Conservation (phyloP, 2,329 filamentous ascomycete species). For the Simplicillium aogashimaense region DNA sequence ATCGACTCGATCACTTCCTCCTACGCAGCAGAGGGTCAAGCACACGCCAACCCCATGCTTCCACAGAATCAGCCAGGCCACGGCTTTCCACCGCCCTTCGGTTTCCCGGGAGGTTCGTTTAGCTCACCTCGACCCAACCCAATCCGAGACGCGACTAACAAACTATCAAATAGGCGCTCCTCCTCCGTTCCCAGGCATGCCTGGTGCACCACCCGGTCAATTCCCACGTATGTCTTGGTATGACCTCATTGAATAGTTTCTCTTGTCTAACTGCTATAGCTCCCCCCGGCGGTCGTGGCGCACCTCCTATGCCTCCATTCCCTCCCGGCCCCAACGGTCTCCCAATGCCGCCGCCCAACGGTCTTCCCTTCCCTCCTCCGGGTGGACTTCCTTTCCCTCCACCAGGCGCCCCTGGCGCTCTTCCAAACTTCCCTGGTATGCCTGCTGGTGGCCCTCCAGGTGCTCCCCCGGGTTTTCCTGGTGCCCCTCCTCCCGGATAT, state of each 20-base stretch:
- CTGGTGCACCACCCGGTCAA: slow-evolving; percentile 27
- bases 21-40: slow-evolving; percentile 89
- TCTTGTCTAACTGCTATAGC: slow-evolving; percentile 22
- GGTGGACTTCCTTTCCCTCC: slow-evolving; percentile 34
- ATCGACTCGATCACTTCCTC: slow-evolving; percentile 97
- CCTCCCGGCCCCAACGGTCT: slow-evolving; percentile 16
- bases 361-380: slow-evolving; percentile 30
- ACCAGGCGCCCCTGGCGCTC: slow-evolving; percentile 20
- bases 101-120: slow-evolving; percentile 47
- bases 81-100: slow-evolving; percentile 43
- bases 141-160: neutral
- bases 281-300: slow-evolving; percentile 41
- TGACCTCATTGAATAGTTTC: slow-evolving; percentile 15
- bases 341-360: slow-evolving; percentile 13
- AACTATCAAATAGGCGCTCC: slow-evolving; percentile 32
- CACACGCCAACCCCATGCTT: slow-evolving; percentile 76
- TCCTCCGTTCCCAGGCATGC: slow-evolving; percentile 49
- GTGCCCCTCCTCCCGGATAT: slow-evolving; percentile 26
- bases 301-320: slow-evolving; percentile 32
- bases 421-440: slow-evolving; percentile 16
- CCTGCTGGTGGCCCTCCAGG: slow-evolving; percentile 12
- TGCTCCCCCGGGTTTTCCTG: slow-evolving; percentile 6
- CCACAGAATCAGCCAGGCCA: slow-evolving; percentile 55
- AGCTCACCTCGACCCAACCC: slow-evolving; percentile 13
- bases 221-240: slow-evolving; percentile 42